These are phyloP conservation scores for Leptographium galeiforme DNA, from an alignment of 2,329 filamentous ascomycete genomes.

Conservation along the genomic window DNA sequence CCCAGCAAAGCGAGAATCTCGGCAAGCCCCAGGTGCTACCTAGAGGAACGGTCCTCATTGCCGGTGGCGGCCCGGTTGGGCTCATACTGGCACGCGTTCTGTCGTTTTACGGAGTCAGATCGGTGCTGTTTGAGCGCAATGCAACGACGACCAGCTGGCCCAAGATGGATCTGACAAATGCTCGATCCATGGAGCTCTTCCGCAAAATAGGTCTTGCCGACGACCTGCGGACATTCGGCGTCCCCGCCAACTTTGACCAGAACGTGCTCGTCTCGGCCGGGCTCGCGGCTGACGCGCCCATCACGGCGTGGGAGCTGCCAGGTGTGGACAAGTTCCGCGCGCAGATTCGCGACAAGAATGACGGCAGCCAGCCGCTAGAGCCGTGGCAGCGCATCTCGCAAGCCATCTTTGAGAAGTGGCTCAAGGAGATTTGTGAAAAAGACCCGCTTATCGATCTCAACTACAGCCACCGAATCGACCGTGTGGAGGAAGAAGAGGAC, in stretches of 20 bases:
- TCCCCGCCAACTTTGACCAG: conserved; percentile 8
- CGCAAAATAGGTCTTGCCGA: conserved; percentile 17
- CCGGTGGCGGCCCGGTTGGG: conserved; percentile 5
- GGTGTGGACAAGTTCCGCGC: conserved; percentile 9
- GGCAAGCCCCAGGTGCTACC: background rate
- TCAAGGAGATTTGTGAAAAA: conserved; percentile 14
- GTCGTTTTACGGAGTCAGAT: background rate
- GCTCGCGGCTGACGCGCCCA: conserved; percentile 5
- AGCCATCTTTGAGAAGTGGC: conserved; percentile 20
- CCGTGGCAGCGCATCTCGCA: conserved; percentile 20
- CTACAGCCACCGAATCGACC: conserved; percentile 13
- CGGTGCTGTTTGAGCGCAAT: conserved; percentile 5
- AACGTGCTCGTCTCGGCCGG: conserved; percentile 11
- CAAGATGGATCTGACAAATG: conserved; percentile 22
- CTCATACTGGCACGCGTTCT: conserved; percentile 2
- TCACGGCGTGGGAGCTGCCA: conserved; percentile 10
- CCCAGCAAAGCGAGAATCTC: background rate
- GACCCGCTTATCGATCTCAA: conserved; percentile 13
- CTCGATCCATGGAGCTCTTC: conserved; percentile 19
- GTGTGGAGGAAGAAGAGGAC: background rate
- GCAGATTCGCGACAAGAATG: conserved; percentile 16
- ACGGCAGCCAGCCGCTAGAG: conserved; percentile 19
- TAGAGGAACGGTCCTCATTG: conserved; percentile 2
- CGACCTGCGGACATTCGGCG: conserved; percentile 11
- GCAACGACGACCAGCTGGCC: conserved; percentile 16